Evolutionary conservation across 2,329 filamentous ascomycete genomes (phyloP).

Genomic region (Paecilomyces dactylethromorphus): DNA sequence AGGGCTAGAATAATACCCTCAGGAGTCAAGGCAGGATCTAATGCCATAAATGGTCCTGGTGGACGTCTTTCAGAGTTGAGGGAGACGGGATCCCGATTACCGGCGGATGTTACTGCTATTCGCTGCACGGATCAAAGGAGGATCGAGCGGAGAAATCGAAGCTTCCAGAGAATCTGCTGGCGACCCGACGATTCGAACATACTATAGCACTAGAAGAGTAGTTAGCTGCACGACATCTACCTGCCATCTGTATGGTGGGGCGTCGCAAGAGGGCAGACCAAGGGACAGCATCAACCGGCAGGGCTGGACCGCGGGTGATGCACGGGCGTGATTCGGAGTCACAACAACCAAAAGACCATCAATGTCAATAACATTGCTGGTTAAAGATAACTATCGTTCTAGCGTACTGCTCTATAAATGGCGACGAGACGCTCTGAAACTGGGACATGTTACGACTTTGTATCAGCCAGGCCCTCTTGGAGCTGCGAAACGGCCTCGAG

Average conservation of each 20-base stretch:
- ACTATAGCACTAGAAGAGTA: not conserved
- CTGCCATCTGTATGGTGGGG: not conserved
- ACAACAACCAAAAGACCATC: not conserved
- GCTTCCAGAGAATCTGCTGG: not conserved
- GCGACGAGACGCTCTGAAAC: not conserved
- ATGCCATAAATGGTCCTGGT: not conserved
- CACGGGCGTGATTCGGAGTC: not conserved
- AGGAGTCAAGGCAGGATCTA: not conserved
- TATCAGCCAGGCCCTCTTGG: not conserved
- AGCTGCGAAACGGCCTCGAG: not conserved
- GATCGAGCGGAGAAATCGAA: not conserved
- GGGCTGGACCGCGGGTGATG: not conserved
- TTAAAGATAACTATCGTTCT: not conserved
- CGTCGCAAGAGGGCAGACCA: not conserved
- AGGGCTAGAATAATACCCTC: not conserved
- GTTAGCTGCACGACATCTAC: not conserved
- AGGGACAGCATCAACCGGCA: not conserved
- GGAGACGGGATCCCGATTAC: not conserved
- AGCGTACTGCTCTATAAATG: not conserved
- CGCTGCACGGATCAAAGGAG: not conserved
- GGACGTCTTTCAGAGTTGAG: not conserved
- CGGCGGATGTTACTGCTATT: not conserved
- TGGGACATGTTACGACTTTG: not conserved
- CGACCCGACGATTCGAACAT: not conserved
- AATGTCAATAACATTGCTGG: not conserved